phyloP scores from a whole-genome alignment of 345 rosid genomes.

The Combretum micranthum region DNA sequence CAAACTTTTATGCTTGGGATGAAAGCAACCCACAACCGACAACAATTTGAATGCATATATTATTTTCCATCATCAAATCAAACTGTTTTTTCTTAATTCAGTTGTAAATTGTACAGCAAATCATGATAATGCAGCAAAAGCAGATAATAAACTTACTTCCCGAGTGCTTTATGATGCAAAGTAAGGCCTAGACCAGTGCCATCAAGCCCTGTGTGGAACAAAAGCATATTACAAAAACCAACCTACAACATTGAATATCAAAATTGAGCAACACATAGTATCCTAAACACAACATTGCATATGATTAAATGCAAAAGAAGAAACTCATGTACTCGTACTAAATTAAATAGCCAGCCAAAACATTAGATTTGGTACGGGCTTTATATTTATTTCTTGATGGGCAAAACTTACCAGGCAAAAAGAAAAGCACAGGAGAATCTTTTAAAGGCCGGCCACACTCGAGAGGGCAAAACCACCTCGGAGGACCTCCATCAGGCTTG shows the following conservation, averaged over 20 bases:
- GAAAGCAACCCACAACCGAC: too few relatives aligned
- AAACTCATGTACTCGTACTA: too few relatives aligned
- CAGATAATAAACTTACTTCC: conserved; percentile 47
- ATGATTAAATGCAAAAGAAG: too few relatives aligned
- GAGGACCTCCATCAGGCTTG: conserved; percentile 63
- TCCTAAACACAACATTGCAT: neutral
- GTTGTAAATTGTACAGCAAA: too few relatives aligned
- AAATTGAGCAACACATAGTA: too few relatives aligned
- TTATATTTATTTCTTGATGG: neutral
- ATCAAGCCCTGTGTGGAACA: conserved; percentile 42
- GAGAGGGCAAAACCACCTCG: conserved; percentile 76
- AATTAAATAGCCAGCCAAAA: neutral
- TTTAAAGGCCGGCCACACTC: conserved; percentile 55
- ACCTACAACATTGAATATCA: neutral
- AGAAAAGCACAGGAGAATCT: conserved; percentile 63
- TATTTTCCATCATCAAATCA: neutral
- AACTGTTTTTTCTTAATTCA: neutral
- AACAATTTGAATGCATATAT: too few relatives aligned
- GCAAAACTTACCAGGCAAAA: conserved; percentile 54
- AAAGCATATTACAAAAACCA: neutral
- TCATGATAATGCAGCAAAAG: neutral
- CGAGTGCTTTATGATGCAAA: conserved; percentile 83
- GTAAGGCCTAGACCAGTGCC: conserved; percentile 78
- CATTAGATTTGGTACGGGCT: neutral
- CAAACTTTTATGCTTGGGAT: neutral